Evolutionary conservation across 2,329 filamentous ascomycete genomes (phyloP).

Genomic region (Cercospora nicotianae): DNA sequence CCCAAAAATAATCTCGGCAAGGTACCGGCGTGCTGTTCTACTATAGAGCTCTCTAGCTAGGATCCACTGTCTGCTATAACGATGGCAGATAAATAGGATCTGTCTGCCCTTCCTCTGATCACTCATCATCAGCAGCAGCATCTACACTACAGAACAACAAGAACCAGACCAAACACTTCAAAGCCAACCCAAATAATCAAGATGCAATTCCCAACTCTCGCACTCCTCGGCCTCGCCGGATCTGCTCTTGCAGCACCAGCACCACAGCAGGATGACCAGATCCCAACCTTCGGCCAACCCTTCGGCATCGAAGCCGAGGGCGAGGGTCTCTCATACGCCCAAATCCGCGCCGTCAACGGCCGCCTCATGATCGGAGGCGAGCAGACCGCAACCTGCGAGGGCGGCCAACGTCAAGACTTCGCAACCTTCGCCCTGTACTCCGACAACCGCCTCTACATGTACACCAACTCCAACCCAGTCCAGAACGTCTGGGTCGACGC

Average conservation of each 20-base stretch:
- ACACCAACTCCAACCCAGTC: constrained; percentile 7
- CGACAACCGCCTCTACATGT: constrained; percentile 8
- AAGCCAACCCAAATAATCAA: background rate
- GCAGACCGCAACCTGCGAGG: constrained; percentile 19
- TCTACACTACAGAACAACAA: background rate
- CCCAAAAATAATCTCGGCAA: background rate
- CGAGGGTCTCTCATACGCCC: constrained; percentile 4
- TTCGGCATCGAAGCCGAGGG: background rate
- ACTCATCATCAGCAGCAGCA: background rate
- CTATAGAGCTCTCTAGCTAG: background rate
- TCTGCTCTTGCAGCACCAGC: background rate
- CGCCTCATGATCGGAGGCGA: constrained; percentile 24
- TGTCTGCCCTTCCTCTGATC: background rate
- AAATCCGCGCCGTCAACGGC: constrained; percentile 22
- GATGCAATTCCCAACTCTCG: constrained; percentile 7
- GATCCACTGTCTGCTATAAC: background rate
- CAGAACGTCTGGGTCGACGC: constrained; percentile 24
- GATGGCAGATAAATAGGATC: background rate
- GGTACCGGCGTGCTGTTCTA: background rate
- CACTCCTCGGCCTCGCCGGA: constrained; percentile 10
- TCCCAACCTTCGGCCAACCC: background rate
- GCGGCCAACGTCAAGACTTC: background rate
- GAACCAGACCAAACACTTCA: background rate
- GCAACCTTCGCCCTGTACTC: constrained; percentile 17
- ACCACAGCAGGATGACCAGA: background rate